Evolutionary conservation across 163 green algal species (phyloP), one percentile per base, ranked within the genome.

Genomic region (Chloromonas sp.): DNA sequence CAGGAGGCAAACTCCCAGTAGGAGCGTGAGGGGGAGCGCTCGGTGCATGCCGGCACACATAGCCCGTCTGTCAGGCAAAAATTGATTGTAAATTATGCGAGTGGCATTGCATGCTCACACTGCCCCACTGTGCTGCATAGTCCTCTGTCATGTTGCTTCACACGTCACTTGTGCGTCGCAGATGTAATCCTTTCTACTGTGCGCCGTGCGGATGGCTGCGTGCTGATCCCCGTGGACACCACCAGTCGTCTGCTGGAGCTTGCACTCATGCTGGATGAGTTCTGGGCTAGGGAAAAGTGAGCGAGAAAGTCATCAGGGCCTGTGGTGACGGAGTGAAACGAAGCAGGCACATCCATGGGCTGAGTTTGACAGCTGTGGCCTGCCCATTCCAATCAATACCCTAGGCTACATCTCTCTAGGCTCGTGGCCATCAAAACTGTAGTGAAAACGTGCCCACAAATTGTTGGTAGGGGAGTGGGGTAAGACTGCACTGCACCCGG

Each of bases 221-320:
- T 98, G 86, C 89, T 99, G 5, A 90, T 99, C 14, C 96, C 96
- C 1, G 89, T 95, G 0, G 96, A 99, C 87, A 87, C 93, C 2
- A 92, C 95, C 8, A 96, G 95, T 0, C 90, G 96, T 2, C 89
- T 98, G 80, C 88, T 99, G 85, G 96, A 99, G 92, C 82, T 99
- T 36, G 87, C 98, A 58, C 85, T 98, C 60, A 36, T 96, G 83
- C 90, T 99, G 81, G 95, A 99, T 70, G 84, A 87, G 60, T 89
- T 95, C 79, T 98, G 95, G 93, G 84, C 83, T 14, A 8, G 92
- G 80, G 86, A 91, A 78, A 92, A 84, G 82, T 89, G 81, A 82
- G 78, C 59, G 1, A 74, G 36, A 36, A 36, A 36, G 36, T 36
- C 36, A 36, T 62, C 74, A 36, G 57, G 14, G 8, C n/a, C 0